Evolutionary conservation across 345 rosid species (phyloP).

Genomic region (Camelina hispida): DNA sequence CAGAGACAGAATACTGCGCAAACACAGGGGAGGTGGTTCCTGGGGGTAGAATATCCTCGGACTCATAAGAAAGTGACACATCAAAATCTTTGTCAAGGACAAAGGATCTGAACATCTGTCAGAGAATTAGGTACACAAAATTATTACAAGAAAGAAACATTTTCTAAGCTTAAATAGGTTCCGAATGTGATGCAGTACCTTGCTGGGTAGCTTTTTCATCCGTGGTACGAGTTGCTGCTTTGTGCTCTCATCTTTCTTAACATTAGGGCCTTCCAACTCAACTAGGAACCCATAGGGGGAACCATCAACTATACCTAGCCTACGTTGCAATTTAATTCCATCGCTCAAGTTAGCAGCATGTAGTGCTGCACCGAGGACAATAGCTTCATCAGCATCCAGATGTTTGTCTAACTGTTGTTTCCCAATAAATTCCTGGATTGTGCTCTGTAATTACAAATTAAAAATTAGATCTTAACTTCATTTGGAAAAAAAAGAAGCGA

Average conservation of each 20-base stretch:
- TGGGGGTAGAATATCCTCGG: conserved; percentile 78
- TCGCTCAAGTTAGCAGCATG: conserved; percentile 99
- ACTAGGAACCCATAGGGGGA: conserved; percentile 77
- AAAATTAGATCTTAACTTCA: neutral
- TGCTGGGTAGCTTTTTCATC: conserved; percentile 96
- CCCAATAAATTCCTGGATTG: conserved; percentile 90
- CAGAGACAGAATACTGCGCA: conserved; percentile 86
- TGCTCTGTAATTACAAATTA: conserved; percentile 58
- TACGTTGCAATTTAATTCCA: conserved; percentile 95
- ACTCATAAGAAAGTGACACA: conserved; percentile 82
- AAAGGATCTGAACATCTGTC: conserved; percentile 89
- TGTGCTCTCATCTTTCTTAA: conserved; percentile 67
- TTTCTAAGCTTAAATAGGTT: conserved; percentile 22
- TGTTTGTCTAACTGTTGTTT: conserved; percentile 91
- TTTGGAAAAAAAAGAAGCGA: neutral
- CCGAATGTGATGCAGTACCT: conserved; percentile 56
- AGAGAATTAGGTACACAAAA: conserved; percentile 34
- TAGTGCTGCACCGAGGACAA: conserved; percentile 91
- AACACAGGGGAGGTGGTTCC: conserved; percentile 67
- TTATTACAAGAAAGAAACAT: conserved; percentile 28
- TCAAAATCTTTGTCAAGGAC: conserved; percentile 86
- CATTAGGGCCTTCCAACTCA: conserved; percentile 80
- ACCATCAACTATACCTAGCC: conserved; percentile 96
- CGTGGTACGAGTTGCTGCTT: conserved; percentile 81
- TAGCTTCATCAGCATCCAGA: conserved; percentile 99